Conservation (phyloP, 1,284 basidiomycete species). For the Cryptococcus sp. region DNA sequence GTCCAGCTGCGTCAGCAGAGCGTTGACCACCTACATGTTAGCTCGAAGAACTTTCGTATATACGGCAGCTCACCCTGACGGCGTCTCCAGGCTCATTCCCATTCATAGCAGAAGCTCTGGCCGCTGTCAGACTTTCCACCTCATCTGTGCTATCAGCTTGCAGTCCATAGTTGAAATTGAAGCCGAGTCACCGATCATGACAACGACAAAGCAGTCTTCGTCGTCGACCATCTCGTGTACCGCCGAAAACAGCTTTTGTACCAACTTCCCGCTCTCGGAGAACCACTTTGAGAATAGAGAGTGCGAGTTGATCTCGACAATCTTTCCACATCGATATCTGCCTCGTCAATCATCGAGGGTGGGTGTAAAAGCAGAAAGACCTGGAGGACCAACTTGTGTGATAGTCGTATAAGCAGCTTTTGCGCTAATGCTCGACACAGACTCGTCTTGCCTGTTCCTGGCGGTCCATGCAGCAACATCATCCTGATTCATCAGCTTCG, state of each 20-base stretch:
- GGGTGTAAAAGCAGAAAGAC: background rate
- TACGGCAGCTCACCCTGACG: conserved; percentile 59
- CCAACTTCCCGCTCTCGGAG: conserved; percentile 96
- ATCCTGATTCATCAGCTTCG: conserved; percentile 49
- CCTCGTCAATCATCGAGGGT: no score
- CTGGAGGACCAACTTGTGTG: conserved; percentile 56
- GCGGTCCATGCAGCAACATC: conserved; percentile 89
- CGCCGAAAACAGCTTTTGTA: conserved; percentile 83
- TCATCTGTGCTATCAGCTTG: conserved; percentile 63
- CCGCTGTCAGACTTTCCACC: conserved; percentile 91
- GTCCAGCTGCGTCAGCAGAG: conserved; percentile 92
- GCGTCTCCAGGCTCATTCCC: conserved; percentile 94
- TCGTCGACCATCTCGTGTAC: conserved; percentile 85
- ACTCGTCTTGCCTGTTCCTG: conserved; percentile 96
- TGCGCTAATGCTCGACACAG: conserved; percentile 92
- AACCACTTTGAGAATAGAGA: conserved; percentile 97
- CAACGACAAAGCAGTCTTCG: conserved; percentile 82
- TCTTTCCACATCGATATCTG: conserved; percentile 78
- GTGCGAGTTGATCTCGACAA: conserved; percentile 97
- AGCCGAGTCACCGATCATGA: conserved; percentile 72
- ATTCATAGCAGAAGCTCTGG: conserved; percentile 84
- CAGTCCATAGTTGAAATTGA: background rate
- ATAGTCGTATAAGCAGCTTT: conserved; percentile 86
- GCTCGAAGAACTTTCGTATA: background rate
- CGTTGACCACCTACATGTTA: conserved; percentile 82